Conservation (phyloP, 495 filamentous ascomycete species). For the Terfezia claveryi region DNA sequence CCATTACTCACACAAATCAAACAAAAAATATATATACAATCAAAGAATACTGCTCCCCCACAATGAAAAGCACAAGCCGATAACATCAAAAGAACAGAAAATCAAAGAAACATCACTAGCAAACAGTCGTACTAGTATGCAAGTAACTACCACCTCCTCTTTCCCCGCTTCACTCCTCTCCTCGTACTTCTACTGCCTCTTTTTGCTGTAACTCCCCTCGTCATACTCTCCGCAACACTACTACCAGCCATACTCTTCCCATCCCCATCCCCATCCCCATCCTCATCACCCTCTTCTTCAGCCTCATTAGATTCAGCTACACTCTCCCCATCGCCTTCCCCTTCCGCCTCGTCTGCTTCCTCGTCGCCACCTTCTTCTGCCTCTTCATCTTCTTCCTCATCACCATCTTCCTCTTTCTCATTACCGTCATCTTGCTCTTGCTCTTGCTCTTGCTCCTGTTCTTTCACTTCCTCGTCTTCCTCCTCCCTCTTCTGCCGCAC, state of each 20-base stretch:
- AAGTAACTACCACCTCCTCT: neutral
- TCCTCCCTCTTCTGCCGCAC: constrained; percentile 1
- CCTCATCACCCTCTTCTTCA: neutral
- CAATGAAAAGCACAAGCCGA: too few species aligned
- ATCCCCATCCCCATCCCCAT: neutral
- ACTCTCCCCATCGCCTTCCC: neutral
- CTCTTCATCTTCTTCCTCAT: neutral
- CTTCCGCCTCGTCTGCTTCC: constrained; percentile 11
- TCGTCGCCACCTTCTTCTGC: neutral
- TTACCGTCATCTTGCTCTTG: neutral
- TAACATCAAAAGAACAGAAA: too few species aligned
- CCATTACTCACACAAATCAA: too few species aligned
- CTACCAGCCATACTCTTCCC: neutral
- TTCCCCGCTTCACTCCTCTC: neutral
- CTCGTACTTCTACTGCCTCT: neutral
- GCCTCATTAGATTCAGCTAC: neutral
- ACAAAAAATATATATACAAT: too few species aligned
- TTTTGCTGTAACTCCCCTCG: neutral
- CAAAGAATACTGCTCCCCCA: too few species aligned
- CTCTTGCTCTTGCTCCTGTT: constrained; percentile 1
- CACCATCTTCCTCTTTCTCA: neutral
- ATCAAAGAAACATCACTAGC: too few species aligned
- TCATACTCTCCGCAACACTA: neutral
- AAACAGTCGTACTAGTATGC: too few species aligned
- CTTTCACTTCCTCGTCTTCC: constrained; percentile 11